Base-by-base conservation (phyloP, 2,329 filamentous ascomycete species). In the Aulographum hederae region DNA sequence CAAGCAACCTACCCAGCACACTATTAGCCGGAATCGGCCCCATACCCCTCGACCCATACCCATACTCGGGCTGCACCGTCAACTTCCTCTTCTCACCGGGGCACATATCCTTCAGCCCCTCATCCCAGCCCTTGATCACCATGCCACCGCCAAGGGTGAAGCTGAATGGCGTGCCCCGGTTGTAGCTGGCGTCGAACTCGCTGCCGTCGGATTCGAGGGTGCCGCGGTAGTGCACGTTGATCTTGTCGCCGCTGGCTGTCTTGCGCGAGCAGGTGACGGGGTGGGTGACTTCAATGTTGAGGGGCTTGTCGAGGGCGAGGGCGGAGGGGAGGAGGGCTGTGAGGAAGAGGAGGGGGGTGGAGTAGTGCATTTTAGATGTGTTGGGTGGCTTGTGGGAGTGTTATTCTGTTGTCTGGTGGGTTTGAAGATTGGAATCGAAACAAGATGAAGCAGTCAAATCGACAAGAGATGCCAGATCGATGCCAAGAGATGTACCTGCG, bases 61-160 rank as follows among this genome's bases (percentile, higher is more conserved):
- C 86, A 48, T 75, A 70, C 51, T 80, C 76, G 15, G 86, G 84
- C 32, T 84, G 82, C 32, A 98, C 89, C 18, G 82, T 95, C 50
- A 98, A 61, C 36, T 73, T 86, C 57, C 56, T 70, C 72, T 93
- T 93, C 65, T 98, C 86, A 40, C 89, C 89, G 44, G 89, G 77
- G 58, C 86, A 95, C 86, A 95, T 95, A 49, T 85, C 81, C 28
- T 91, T 51, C 16, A 95, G 69, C 32, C 86, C 86, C 50, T 92
- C 62, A 46, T 95, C 86, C 85, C 85, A 94, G 47, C 86, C 86
- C 63, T 89, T 84, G 58, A 98, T 98, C 37, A 95, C 89, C 53
- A 79, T 72, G 28, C 86, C 85, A 33, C 65, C 61, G 35, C 86
- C 89, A 28, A 98, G 63, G 40, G 65, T 70, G 60, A 98, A 95